phyloP scores from a whole-genome alignment of 2,329 filamentous ascomycete species.

The Zymoseptoria tritici region DNA sequence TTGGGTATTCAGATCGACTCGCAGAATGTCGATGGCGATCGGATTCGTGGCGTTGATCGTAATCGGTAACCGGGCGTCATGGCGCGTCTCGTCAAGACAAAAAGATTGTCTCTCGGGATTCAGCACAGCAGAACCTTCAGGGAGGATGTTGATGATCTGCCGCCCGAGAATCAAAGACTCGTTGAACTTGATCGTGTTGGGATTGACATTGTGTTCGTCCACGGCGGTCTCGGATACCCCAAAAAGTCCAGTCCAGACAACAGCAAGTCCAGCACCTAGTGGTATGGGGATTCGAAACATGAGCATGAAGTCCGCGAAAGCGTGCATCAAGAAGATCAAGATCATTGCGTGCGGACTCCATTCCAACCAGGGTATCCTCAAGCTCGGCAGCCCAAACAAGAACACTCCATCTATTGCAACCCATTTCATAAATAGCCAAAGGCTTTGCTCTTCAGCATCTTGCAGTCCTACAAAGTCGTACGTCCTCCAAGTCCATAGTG shows the following conservation, averaged over 20 bases:
- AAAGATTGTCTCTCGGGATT: slow-evolving; percentile 77
- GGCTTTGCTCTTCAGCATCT: slow-evolving; percentile 77
- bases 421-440: slow-evolving; percentile 92
- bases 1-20: slow-evolving; percentile 75
- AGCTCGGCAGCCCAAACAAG: slow-evolving; percentile 74
- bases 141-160: slow-evolving; percentile 95
- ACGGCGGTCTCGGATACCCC: slow-evolving; percentile 80
- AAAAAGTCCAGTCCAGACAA: slow-evolving; percentile 72
- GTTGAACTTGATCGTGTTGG: slow-evolving; percentile 81
- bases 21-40: slow-evolving; percentile 78
- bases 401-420: slow-evolving; percentile 76
- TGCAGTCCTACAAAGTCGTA: slow-evolving; percentile 77
- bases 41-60: slow-evolving; percentile 91
- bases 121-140: slow-evolving; percentile 81
- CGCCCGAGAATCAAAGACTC: slow-evolving; percentile 89
- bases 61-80: slow-evolving; percentile 65
- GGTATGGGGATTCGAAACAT: slow-evolving; percentile 89
- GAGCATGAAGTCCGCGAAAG: slow-evolving; percentile 69
- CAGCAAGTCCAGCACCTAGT: slow-evolving; percentile 63
- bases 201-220: slow-evolving; percentile 86
- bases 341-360: slow-evolving; percentile 70
- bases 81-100: slow-evolving; percentile 62
- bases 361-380: slow-evolving; percentile 95
- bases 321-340: slow-evolving; percentile 63
- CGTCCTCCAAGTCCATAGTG: slow-evolving; percentile 71